Conservation (phyloP, 225 moss, liverwort and hornwort genomes). For the Climacium dendroides region DNA sequence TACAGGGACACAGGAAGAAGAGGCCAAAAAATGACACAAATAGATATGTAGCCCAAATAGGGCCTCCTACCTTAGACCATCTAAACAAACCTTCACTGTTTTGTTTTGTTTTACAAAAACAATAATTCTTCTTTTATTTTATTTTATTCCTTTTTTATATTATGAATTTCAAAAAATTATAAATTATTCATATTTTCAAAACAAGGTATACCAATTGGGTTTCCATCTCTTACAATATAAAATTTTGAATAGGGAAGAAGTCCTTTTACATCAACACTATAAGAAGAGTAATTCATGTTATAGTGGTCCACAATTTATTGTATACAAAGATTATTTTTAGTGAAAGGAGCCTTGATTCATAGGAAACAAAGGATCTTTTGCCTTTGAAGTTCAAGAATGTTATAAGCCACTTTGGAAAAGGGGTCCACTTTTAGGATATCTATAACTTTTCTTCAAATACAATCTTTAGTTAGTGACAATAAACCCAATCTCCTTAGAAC, state of each 20-base stretch:
- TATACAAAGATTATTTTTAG: background rate
- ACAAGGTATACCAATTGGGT: background rate
- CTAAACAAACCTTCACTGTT: background rate
- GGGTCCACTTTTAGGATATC: background rate
- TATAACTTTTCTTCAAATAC: background rate
- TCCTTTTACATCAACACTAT: background rate
- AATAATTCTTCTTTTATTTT: fast-evolving
- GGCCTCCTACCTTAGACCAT: background rate
- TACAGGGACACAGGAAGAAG: too few relatives aligned
- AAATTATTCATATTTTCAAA: too few relatives aligned
- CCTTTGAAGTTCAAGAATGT: background rate
- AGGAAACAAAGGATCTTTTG: fast-evolving
- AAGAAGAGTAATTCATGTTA: background rate
- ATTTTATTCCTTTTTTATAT: background rate
- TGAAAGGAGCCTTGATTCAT: background rate
- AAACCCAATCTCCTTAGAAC: background rate
- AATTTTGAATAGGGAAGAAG: background rate
- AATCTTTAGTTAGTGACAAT: background rate
- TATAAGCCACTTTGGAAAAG: background rate
- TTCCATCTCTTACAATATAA: background rate
- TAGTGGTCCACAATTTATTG: background rate
- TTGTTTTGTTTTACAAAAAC: background rate
- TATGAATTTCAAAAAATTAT: too few relatives aligned
- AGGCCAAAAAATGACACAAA: background rate
- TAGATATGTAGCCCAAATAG: too few relatives aligned